Percentiles rank a stretch among this genome's conserved stretches.
phyloP scores from a whole-genome alignment of 371 early-diverging fungal species.

The Cokeromyces recurvatus region DNA sequence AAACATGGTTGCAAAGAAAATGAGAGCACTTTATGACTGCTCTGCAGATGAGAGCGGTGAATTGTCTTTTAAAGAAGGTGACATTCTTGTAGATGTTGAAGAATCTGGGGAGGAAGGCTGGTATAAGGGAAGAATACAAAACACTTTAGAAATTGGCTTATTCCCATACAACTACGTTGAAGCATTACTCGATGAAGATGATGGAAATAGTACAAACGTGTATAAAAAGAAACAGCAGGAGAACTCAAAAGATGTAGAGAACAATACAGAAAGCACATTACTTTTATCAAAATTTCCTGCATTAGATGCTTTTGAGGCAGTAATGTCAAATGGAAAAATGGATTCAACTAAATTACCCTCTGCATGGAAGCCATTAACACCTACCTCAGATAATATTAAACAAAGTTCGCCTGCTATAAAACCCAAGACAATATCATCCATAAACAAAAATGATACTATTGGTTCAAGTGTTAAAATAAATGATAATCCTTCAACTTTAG shows the following conservation, averaged over 20 bases:
- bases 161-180: constrained; percentile 58
- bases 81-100: constrained; percentile 48
- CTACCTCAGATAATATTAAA: not conserved
- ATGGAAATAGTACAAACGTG: too few relatives aligned
- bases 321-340: constrained; percentile 16
- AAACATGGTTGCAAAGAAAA: too few relatives aligned
- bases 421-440: not conserved
- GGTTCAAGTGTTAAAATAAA: not conserved
- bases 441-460: not conserved
- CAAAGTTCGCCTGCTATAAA: not conserved
- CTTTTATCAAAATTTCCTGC: too few relatives aligned
- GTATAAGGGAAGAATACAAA: constrained; percentile 49
- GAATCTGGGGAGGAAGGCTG: constrained; percentile 56
- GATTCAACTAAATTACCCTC: not conserved
- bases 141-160: constrained; percentile 40
- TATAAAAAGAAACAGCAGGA: too few relatives aligned
- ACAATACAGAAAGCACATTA: too few relatives aligned
- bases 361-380: not conserved
- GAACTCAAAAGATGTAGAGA: too few relatives aligned
- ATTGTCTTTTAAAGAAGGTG: constrained; percentile 55
- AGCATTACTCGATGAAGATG: too few relatives aligned
- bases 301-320: constrained; percentile 27
- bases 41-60: constrained; percentile 57
- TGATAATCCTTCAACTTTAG: constrained; percentile 1
- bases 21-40: constrained; percentile 62